A percentile compares a stretch with the other conserved stretches of the same genome.
These are phyloP conservation scores for Priceomyces melissophilus DNA, from an alignment of 805 yeast species.

Conservation along the genomic window DNA sequence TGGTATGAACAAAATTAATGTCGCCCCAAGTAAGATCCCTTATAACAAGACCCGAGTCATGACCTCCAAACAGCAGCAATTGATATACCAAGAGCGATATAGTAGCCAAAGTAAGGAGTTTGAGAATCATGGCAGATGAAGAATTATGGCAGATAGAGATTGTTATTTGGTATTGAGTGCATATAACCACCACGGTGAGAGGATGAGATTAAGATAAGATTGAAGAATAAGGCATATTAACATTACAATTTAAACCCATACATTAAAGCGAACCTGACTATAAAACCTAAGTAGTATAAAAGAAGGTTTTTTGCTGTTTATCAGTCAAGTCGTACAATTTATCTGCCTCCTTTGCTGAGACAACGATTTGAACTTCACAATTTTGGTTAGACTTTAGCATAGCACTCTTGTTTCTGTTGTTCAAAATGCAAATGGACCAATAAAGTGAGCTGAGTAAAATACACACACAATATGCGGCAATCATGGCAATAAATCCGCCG, in stretches of 20 bases:
- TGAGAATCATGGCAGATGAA: too few relatives aligned
- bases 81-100: too few relatives aligned
- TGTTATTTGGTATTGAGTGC: slow-evolving; percentile 1
- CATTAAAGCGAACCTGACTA: too few relatives aligned
- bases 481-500: slow-evolving; percentile 19
- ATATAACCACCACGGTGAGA: slow-evolving; percentile 2
- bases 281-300: slow-evolving; percentile 14
- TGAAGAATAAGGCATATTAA: too few relatives aligned
- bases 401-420: slow-evolving; percentile 12
- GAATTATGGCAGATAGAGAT: too few relatives aligned
- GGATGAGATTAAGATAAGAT: background rate
- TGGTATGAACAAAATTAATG: slow-evolving; percentile 85
- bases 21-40: slow-evolving; percentile 66
- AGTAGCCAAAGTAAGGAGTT: too few relatives aligned
- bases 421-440: slow-evolving; percentile 8
- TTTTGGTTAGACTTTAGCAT: slow-evolving; percentile 6
- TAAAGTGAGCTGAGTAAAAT: slow-evolving; percentile 10
- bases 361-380: slow-evolving; percentile 1
- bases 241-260: too few relatives aligned
- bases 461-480: slow-evolving; percentile 17
- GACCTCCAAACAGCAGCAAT: too few relatives aligned
- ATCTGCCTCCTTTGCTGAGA: slow-evolving; percentile 5
- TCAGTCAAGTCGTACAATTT: slow-evolving; percentile 17
- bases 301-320: slow-evolving; percentile 15
- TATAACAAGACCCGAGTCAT: background rate